Percentiles rank a stretch among this genome's conserved stretches.
Evolutionary conservation across 257 asterid genomes (phyloP).

Genomic region (Sherardia arvensis): DNA sequence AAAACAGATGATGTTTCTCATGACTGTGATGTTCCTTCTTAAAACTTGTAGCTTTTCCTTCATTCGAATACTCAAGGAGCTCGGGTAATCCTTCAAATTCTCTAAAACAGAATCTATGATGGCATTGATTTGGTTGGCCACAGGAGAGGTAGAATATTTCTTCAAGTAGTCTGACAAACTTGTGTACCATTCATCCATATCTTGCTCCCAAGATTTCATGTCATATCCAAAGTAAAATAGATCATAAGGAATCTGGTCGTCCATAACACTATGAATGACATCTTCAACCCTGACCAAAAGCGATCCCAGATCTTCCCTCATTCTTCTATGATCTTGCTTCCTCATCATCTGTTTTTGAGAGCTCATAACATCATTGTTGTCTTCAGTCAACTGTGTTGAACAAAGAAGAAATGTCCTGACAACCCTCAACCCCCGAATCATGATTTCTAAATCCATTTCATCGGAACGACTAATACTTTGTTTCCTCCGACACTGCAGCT

Average conservation of each 20-base stretch:
- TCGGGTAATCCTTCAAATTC: not conserved
- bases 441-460: no score
- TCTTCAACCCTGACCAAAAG: not conserved
- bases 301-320: not conserved
- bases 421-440: not conserved
- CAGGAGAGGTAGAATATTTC: not conserved
- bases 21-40: not conserved
- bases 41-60: not conserved
- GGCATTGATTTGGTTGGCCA: not conserved
- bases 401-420: slow-evolving; percentile 1
- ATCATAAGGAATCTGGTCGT: not conserved
- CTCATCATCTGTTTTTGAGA: no score
- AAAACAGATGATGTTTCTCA: not conserved
- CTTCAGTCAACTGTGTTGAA: not conserved
- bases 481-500: not conserved
- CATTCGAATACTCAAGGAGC: no score
- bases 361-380: not conserved
- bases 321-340: no score
- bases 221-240: not conserved
- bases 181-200: not conserved
- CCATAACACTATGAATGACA: not conserved
- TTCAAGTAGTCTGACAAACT: not conserved
- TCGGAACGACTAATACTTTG: not conserved
- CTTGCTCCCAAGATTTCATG: not conserved
- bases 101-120: not conserved